A percentile compares a stretch with the other conserved stretches of the same genome.
These are phyloP conservation scores for Fistulifera pelliculosa DNA, from an alignment of 108 stramenopile genomes.

Conservation along the genomic window DNA sequence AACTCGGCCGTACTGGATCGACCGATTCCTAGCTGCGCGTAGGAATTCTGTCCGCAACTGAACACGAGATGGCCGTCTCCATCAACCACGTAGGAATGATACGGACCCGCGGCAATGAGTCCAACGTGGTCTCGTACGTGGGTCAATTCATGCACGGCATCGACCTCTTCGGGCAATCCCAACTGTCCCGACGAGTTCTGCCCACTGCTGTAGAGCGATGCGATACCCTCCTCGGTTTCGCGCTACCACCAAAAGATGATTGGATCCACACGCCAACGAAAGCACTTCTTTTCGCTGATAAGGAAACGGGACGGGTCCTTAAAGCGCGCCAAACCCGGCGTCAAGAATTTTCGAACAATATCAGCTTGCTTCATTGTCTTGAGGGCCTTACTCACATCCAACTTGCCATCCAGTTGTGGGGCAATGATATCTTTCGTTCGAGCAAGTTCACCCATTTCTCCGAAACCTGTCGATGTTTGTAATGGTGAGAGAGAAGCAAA, in stretches of 20 bases:
- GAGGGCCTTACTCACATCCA: conserved; percentile 2
- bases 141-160: conserved; percentile 22
- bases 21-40: no score
- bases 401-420: conserved; percentile 11
- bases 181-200: conserved; percentile 90
- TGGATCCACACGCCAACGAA: conserved; percentile 67
- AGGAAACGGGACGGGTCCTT: not conserved
- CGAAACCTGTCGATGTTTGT: conserved; percentile 4
- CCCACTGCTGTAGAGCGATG: conserved; percentile 64
- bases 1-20: no score
- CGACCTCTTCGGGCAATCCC: conserved; percentile 54
- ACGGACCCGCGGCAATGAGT: no score
- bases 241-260: conserved; percentile 76
- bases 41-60: no score
- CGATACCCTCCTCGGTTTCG: conserved; percentile 21
- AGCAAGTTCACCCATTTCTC: conserved; percentile 22
- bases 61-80: no score
- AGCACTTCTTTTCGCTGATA: conserved; percentile 22
- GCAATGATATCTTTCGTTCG: conserved; percentile 13
- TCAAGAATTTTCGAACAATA: conserved; percentile 24
- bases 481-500: not conserved
- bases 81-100: no score
- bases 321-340: conserved; percentile 20
- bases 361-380: no score
- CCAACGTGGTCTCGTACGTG: conserved; percentile 15